These are phyloP conservation scores for Plasmodium chabaudi DNA, from an alignment of 169 alveolate species.

Conservation along the genomic window DNA sequence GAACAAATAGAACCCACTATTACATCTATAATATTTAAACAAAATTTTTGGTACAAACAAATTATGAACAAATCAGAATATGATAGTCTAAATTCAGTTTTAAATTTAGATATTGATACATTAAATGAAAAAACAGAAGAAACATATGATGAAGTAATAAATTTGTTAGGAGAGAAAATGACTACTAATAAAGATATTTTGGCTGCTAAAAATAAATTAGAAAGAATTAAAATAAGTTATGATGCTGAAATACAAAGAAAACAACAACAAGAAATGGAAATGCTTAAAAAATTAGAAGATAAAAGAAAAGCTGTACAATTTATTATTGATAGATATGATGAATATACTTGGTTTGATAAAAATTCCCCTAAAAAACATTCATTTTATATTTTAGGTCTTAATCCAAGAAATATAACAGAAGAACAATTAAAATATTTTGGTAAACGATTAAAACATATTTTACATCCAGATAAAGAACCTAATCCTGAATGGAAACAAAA, in stretches of 20 bases:
- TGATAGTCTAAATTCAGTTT: conserved; percentile 67
- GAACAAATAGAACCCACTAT: conserved; percentile 36
- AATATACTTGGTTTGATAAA: conserved; percentile 75
- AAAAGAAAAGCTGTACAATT: conserved; percentile 80
- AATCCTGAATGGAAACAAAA: conserved; percentile 82
- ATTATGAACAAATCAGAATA: conserved; percentile 74
- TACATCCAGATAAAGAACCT: conserved; percentile 87
- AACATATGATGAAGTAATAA: conserved; percentile 35
- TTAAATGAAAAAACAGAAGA: conserved; percentile 27
- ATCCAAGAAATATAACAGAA: conserved; percentile 77
- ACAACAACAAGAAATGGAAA: conserved; percentile 81
- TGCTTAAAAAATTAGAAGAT: conserved; percentile 64
- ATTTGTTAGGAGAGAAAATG: conserved; percentile 45
- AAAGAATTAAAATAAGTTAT: conserved; percentile 64
- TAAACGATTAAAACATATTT: conserved; percentile 80
- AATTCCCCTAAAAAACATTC: conserved; percentile 79
- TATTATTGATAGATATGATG: conserved; percentile 79
- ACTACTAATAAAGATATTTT: conserved; percentile 55
- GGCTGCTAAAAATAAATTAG: conserved; percentile 75
- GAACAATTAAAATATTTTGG: conserved; percentile 78
- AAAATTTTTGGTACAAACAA: conserved; percentile 56
- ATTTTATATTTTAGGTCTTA: conserved; percentile 81
- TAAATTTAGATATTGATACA: conserved; percentile 60
- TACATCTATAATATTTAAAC: conserved; percentile 41
- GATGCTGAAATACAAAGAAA: conserved; percentile 79